Evolutionary conservation across 208 protist species (phyloP), one percentile per base, ranked within the genome.

Genomic region (Trypanosomatidae sp.): DNA sequence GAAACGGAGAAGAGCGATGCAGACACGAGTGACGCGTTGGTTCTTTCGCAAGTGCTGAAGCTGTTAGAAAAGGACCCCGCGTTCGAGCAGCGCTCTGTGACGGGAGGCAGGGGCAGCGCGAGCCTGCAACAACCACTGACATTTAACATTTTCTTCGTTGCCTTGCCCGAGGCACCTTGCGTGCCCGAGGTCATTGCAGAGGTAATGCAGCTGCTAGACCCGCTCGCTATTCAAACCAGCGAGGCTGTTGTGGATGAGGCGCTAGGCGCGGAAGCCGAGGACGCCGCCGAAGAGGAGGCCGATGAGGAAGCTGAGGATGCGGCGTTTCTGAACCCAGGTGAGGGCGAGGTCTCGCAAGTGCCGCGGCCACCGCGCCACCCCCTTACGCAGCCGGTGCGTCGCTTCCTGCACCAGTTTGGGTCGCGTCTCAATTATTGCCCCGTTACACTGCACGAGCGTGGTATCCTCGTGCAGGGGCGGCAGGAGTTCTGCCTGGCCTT

Each of bases 341-440:
- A 65, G 13, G 73, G 83, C 10, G 55, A 49, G 10, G 56, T 44
- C 17, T 64, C 74, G 1, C 22, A 25, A 8, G 13, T 66, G 15
- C 58, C 64, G 19, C 66, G 36, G 33, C 68, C 62, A 43, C 69
- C 49, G 17, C 62, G 71, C 19, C 73, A 94, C 73, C 84, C 83
- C 0, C 78, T 83, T n/a, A 49, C 88, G 30, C 76, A 76, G 62
- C 90, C 90, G 22, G 74, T 69, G 30, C 82, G 79, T 5, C 77
- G 82, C 56, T 94, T 94, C 53, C 71, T 94, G 50, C 84, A 95
- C 62, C 91, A 96, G 77, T 95, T 97, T 70, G 93, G 93, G 64
- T 79, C 77, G 9, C 67, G 79, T 6, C 76, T 95, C 15, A 55
- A 95, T 60, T 96, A 92, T 81, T 97, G 93, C 71, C 93, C 93